phyloP scores from a whole-genome alignment of 495 filamentous ascomycete genomes.

The Parachaetomium inaequale region DNA sequence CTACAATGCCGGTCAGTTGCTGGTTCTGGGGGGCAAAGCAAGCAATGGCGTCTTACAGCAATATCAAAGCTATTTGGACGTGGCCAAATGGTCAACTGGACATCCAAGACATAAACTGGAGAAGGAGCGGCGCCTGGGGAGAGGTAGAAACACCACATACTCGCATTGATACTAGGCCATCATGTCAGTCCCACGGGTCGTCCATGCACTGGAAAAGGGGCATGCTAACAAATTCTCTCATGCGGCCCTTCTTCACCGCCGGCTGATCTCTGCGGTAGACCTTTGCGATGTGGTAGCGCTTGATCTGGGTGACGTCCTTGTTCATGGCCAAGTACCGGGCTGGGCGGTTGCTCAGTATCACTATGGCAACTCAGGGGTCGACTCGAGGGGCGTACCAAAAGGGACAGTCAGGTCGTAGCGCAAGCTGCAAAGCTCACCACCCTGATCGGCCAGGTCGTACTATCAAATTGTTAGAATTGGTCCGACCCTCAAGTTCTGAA shows the following conservation, averaged over 20 bases:
- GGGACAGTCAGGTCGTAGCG: constrained; percentile 92
- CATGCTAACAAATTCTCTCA: constrained; percentile 71
- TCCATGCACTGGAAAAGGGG: background rate
- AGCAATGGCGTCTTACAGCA: constrained; percentile 48
- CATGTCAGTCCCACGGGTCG: constrained; percentile 2
- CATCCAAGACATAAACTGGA: background rate
- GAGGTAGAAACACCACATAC: constrained; percentile 8
- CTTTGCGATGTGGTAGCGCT: constrained; percentile 89
- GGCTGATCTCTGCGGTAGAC: constrained; percentile 58
- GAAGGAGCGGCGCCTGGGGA: background rate
- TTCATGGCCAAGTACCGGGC: constrained; percentile 91
- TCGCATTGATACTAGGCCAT: constrained; percentile 74
- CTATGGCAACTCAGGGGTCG: background rate
- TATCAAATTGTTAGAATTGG: constrained; percentile 1
- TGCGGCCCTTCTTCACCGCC: constrained; percentile 57
- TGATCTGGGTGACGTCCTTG: constrained; percentile 64
- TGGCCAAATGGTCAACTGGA: background rate
- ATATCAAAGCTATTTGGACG: constrained; percentile 66
- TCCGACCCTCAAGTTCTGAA: constrained; percentile 72
- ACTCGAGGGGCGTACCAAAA: constrained; percentile 44
- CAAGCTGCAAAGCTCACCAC: constrained; percentile 77
- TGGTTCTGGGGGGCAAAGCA: background rate
- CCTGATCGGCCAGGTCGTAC: constrained; percentile 85
- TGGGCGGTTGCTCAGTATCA: background rate
- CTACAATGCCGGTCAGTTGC: constrained; percentile 5